phyloP scores from a whole-genome alignment of 768 basidiomycete species.

The Tricholoma sp. region DNA sequence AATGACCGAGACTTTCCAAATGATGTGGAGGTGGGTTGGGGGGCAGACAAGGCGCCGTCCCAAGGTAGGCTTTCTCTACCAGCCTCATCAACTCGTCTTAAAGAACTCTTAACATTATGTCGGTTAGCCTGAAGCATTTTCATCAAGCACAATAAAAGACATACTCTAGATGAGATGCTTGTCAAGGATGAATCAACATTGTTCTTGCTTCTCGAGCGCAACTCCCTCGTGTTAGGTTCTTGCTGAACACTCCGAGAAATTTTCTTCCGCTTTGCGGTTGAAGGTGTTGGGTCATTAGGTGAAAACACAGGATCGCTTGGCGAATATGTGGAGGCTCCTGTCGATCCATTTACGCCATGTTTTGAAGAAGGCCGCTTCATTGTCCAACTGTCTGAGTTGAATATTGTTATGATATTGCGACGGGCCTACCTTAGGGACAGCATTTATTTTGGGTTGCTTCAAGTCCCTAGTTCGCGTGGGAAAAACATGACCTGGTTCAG shows the following conservation, averaged over 20 bases:
- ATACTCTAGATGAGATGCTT: slow-evolving; percentile 37
- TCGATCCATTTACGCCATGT: slow-evolving; percentile 11
- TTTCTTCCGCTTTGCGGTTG: slow-evolving; percentile 35
- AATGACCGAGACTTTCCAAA: slow-evolving; percentile 20
- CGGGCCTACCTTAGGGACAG: slow-evolving; percentile 11
- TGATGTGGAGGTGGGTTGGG: slow-evolving; percentile 13
- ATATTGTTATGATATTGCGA: background rate
- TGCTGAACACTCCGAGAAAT: slow-evolving; percentile 17
- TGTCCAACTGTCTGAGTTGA: background rate
- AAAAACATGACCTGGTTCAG: slow-evolving; percentile 19
- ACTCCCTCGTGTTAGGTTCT: slow-evolving; percentile 36
- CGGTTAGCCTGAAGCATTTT: slow-evolving; percentile 1
- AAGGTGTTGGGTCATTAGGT: slow-evolving; percentile 28
- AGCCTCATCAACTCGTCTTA: slow-evolving; percentile 22
- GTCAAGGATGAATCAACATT: slow-evolving; percentile 32
- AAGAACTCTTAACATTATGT: slow-evolving; percentile 16
- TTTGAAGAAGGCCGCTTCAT: slow-evolving; percentile 11
- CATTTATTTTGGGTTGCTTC: slow-evolving; percentile 9
- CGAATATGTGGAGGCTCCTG: slow-evolving; percentile 6
- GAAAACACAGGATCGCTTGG: slow-evolving; percentile 20
- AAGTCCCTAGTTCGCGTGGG: slow-evolving; percentile 14
- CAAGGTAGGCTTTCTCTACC: slow-evolving; percentile 16
- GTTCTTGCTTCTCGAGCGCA: slow-evolving; percentile 42
- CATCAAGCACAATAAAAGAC: background rate
- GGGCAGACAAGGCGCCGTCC: slow-evolving; percentile 15